Conservation (phyloP, 2,329 filamentous ascomycete species). For the Trichoderma arundinaceum region DNA sequence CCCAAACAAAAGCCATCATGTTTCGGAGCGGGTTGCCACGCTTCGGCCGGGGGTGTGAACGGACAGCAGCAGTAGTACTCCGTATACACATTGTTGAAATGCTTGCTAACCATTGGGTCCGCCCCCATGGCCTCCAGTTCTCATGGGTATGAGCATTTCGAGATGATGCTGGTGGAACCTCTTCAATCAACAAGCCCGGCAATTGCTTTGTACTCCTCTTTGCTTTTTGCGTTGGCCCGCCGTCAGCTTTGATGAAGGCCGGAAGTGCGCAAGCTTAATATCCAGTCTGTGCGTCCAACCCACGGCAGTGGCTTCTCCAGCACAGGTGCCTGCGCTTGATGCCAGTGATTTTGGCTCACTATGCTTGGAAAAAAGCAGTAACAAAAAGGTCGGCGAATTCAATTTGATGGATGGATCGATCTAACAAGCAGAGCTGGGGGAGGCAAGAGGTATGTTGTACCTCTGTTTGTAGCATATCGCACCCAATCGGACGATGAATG, state of each 20-base stretch:
- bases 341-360: too few relatives aligned
- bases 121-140: not conserved
- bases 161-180: not conserved
- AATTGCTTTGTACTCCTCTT: not conserved
- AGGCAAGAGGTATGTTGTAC: not conserved
- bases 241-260: not conserved
- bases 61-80: not conserved
- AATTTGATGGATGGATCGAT: too few relatives aligned
- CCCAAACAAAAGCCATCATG: not conserved
- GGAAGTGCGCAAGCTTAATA: not conserved
- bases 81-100: not conserved
- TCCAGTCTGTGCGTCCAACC: not conserved
- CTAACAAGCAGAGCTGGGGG: too few relatives aligned
- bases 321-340: not conserved
- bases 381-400: too few relatives aligned
- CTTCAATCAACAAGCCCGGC: not conserved
- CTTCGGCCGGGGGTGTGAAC: not conserved
- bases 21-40: conserved; percentile 1
- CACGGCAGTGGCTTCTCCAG: not conserved
- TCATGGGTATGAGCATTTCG: not conserved
- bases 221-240: not conserved
- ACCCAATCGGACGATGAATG: not conserved
- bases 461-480: not conserved
- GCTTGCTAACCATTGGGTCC: not conserved
- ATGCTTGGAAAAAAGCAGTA: too few relatives aligned